Conservation (phyloP, 2,329 filamentous ascomycete species). For the Drechslerella stenobrocha region DNA sequence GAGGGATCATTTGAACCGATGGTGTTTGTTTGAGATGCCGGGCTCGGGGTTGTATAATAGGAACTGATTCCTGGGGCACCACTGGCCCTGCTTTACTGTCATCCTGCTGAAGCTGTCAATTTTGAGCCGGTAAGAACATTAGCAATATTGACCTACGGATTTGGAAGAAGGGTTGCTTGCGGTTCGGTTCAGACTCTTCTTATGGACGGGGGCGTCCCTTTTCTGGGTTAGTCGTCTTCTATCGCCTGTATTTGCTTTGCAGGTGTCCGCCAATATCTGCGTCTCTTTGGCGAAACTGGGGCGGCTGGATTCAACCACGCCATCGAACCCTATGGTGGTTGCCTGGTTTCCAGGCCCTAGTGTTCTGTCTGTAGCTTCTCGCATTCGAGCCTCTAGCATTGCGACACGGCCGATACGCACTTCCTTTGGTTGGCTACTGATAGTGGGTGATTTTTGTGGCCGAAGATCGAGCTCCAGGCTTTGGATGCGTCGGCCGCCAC, state of each 20-base stretch:
- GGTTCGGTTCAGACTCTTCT: too few relatives aligned
- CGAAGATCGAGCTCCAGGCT: constrained; percentile 29
- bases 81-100: too few relatives aligned
- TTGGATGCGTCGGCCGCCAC: constrained; percentile 9
- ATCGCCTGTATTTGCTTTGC: constrained; percentile 1
- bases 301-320: not conserved
- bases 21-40: constrained; percentile 11
- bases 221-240: too few relatives aligned
- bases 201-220: too few relatives aligned
- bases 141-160: too few relatives aligned
- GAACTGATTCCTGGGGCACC: not conserved
- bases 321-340: not conserved
- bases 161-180: too few relatives aligned
- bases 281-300: not conserved
- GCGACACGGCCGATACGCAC: constrained; percentile 6
- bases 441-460: not conserved
- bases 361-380: constrained; percentile 2
- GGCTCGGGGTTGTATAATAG: constrained; percentile 23
- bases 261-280: not conserved
- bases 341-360: not conserved
- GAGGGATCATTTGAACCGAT: constrained; percentile 29
- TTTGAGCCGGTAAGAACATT: too few relatives aligned
- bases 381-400: constrained; percentile 30
- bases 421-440: constrained; percentile 6
- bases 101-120: too few relatives aligned